Evolutionary conservation across 2,329 filamentous ascomycete genomes (phyloP).

Genomic region (Zymoseptoria pseudotritici): DNA sequence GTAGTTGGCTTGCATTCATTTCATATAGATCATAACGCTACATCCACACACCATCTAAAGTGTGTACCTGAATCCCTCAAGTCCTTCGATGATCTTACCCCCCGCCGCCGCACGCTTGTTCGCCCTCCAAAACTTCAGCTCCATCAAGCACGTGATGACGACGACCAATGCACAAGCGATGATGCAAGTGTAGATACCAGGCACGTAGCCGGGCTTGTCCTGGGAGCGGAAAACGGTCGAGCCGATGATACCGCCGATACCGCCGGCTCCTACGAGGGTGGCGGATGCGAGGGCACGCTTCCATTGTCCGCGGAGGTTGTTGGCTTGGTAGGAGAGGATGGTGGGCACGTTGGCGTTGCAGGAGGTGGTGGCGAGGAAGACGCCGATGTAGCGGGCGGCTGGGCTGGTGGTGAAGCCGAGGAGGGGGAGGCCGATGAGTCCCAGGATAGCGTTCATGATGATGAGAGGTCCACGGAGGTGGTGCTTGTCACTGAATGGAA

Average conservation of each 20-base stretch:
- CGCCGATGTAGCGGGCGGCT: slow-evolving; percentile 29
- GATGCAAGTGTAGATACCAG: slow-evolving; percentile 28
- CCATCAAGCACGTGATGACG: slow-evolving; percentile 24
- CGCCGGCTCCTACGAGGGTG: slow-evolving; percentile 67
- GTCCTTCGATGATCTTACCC: slow-evolving; percentile 30
- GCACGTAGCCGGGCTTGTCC: slow-evolving; percentile 27
- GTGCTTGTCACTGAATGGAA: too few relatives aligned
- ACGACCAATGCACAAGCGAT: slow-evolving; percentile 25
- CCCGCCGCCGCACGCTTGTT: slow-evolving; percentile 30
- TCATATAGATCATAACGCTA: background rate
- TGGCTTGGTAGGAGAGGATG: slow-evolving; percentile 72
- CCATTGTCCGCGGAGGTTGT: slow-evolving; percentile 84
- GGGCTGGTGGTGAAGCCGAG: slow-evolving; percentile 26
- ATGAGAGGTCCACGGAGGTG: slow-evolving; percentile 18
- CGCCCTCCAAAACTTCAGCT: slow-evolving; percentile 27
- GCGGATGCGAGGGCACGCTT: slow-evolving; percentile 75
- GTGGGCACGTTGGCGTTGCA: slow-evolving; percentile 56
- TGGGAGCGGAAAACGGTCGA: slow-evolving; percentile 28
- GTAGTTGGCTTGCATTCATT: background rate
- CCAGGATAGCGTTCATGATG: slow-evolving; percentile 29
- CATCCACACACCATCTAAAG: slow-evolving; percentile 21
- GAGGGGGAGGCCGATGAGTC: slow-evolving; percentile 28
- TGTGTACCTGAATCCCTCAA: slow-evolving; percentile 31
- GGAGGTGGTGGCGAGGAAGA: slow-evolving; percentile 30
- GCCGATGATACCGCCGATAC: slow-evolving; percentile 62